phyloP scores from a whole-genome alignment of 2,329 filamentous ascomycete genomes.

The Fusarium fujikuroi region DNA sequence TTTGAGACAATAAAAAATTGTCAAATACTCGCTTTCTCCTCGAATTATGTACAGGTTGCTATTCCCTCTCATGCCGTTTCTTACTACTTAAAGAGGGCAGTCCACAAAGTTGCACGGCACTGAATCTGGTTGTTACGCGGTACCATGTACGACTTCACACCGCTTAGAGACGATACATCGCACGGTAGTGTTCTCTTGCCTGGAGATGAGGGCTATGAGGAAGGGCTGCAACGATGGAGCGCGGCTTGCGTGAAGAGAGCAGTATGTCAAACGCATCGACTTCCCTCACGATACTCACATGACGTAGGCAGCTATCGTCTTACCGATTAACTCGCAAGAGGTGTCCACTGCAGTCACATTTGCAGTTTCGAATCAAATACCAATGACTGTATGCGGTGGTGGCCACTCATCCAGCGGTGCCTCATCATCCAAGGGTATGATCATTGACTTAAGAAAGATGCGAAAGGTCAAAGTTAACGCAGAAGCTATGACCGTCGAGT shows the following conservation, averaged over 20 bases:
- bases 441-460: constrained; percentile 66
- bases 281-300: neutral
- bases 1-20: constrained; percentile 19
- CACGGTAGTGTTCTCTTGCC: constrained; percentile 46
- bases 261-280: constrained; percentile 19
- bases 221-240: constrained; percentile 51
- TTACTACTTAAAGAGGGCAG: neutral
- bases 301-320: constrained; percentile 53
- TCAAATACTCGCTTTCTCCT: constrained; percentile 27
- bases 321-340: constrained; percentile 52
- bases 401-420: constrained; percentile 65
- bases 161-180: constrained; percentile 20
- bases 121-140: neutral
- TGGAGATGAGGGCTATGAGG: constrained; percentile 46
- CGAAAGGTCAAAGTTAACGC: constrained; percentile 59
- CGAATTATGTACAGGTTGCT: neutral
- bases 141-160: constrained; percentile 33
- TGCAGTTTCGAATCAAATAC: constrained; percentile 50
- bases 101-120: neutral
- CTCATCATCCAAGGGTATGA: constrained; percentile 60
- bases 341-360: constrained; percentile 40
- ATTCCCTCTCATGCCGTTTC: neutral
- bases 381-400: constrained; percentile 64
- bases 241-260: constrained; percentile 49
- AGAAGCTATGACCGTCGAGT: constrained; percentile 55